Base-by-base conservation (phyloP, 2,329 filamentous ascomycete genomes). In the Exophiala spinifera region DNA sequence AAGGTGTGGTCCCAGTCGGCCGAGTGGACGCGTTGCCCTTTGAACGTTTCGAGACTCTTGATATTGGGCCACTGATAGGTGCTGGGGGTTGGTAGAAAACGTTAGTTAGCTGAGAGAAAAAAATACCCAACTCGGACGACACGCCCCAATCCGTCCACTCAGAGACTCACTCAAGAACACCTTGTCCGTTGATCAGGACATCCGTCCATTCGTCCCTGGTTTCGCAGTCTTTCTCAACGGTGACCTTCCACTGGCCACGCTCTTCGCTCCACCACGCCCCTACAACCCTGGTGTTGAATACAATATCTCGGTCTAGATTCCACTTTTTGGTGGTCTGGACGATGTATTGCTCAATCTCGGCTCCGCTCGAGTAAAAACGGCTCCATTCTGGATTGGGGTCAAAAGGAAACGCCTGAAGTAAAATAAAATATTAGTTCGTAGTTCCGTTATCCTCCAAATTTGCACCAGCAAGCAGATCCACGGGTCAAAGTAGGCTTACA, bases 301-400 rank as follows among this genome's bases (percentile, higher is more conserved):
- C 76, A 1, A 83, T 70, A 48, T 80, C 77, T 28, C 79, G 72
- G 65, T 87, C 84, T 1, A 88, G 79, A 50, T 83, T 76, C 65
- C 88, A 79, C 61, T 88, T 86, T 6, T 72, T 72, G 0, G 85
- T 84, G 2, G 87, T 68, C 0, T 69, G 67, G 61, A 86, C 77
- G 83, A 84, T 85, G 65, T 90, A 90, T n/a, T 80, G 76, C 6
- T 76, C 71, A 55, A 90, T 89, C 67, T 90, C 87, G 3, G 72
- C 66, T 0, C 86, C 86, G 33, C 81, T 80, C 0, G 86, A 80
- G 63, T 87, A 89, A 55, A 84, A 77, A 61, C 87, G 83, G 0
- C 77, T 78, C 87, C 87, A 90, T 59, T 86, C 76, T 0, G 78
- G 80, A 52, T 89, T 89, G 1, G 85, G 84, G 4, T 76, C 75